Evolutionary conservation across 495 filamentous ascomycete species (phyloP).

Genomic region (Astrothelium macrocarpum): DNA sequence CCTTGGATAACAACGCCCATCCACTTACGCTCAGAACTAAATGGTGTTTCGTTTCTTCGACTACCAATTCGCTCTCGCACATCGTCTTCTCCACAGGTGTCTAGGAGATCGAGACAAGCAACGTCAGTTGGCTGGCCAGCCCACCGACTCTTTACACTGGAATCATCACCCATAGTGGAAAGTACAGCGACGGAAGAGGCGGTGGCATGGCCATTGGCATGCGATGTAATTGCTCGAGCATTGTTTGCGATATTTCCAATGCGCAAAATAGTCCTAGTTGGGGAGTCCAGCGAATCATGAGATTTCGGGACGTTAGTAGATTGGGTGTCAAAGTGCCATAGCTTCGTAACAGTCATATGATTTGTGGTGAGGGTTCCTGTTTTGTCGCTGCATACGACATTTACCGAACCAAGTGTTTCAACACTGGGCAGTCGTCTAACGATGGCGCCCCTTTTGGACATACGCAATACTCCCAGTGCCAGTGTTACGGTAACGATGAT

Average conservation of each 20-base stretch:
- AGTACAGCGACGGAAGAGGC: constrained; percentile 64
- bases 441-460: constrained; percentile 89
- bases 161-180: constrained; percentile 56
- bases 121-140: constrained; percentile 96
- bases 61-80: constrained; percentile 72
- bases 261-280: constrained; percentile 67
- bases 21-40: constrained; percentile 97
- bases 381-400: constrained; percentile 98
- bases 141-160: constrained; percentile 71
- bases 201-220: constrained; percentile 51
- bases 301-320: constrained; percentile 69
- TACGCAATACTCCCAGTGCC: constrained; percentile 85
- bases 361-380: constrained; percentile 94
- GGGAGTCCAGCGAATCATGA: constrained; percentile 56
- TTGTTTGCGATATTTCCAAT: constrained; percentile 97
- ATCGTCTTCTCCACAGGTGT: constrained; percentile 83
- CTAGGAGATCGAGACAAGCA: constrained; percentile 83
- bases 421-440: constrained; percentile 92
- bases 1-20: constrained; percentile 81
- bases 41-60: constrained; percentile 75
- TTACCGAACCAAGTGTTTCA: constrained; percentile 94
- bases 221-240: constrained; percentile 58
- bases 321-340: constrained; percentile 73
- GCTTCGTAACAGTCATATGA: constrained; percentile 94
- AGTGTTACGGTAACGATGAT: constrained; percentile 98